Percentiles rank a stretch among this genome's conserved stretches.
Conservation (phyloP, 345 rosid genomes). For the Litchi chinensis region DNA sequence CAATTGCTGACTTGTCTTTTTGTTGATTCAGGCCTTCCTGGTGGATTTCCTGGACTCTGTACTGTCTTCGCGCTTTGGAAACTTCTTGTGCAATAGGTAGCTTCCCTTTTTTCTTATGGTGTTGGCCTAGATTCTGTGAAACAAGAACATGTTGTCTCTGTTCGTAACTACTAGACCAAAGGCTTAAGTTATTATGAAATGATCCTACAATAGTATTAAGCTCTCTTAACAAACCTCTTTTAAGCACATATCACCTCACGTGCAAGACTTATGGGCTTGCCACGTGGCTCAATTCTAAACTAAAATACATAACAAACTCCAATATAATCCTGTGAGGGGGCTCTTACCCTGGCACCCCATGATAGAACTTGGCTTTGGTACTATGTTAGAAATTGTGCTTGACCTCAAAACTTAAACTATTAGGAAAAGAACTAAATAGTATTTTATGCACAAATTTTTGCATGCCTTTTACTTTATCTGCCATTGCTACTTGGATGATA, state of each 20-base stretch:
- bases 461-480: slow-evolving; percentile 7
- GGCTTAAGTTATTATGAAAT: background rate
- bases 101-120: background rate
- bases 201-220: background rate
- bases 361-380: background rate
- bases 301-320: background rate
- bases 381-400: background rate
- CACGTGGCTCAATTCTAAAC: background rate
- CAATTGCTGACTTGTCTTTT: slow-evolving; percentile 7
- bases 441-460: background rate
- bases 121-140: background rate
- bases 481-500: background rate
- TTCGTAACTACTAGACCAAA: background rate
- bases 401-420: background rate
- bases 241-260: background rate
- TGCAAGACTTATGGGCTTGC: background rate
- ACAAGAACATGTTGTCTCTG: background rate
- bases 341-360: background rate
- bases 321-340: background rate
- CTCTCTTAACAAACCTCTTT: background rate
- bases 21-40: slow-evolving; percentile 70
- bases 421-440: background rate
- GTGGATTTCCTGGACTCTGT: slow-evolving; percentile 89
- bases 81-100: slow-evolving; percentile 94
- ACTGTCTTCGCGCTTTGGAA: slow-evolving; percentile 94